These are phyloP conservation scores for Aspergillus baeticus DNA, from an alignment of 495 filamentous ascomycete species.

Conservation along the genomic window DNA sequence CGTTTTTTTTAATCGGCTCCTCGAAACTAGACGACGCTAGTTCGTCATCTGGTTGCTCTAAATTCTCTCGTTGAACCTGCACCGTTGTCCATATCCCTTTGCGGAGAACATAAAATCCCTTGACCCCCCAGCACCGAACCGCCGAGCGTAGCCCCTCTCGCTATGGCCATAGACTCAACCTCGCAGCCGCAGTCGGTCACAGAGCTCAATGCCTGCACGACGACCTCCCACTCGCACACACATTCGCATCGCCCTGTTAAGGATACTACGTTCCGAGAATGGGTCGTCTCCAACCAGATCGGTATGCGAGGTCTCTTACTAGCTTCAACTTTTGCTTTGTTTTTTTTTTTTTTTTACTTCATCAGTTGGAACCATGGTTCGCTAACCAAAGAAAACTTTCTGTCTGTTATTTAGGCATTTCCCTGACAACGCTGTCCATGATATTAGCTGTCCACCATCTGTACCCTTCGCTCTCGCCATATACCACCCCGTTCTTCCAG, in stretches of 20 bases:
- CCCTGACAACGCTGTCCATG: slow-evolving; percentile 73
- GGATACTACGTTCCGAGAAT: slow-evolving; percentile 50
- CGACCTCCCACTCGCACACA: slow-evolving; percentile 18
- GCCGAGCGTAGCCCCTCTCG: slow-evolving; percentile 9
- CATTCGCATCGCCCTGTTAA: slow-evolving; percentile 32
- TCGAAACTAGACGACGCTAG: not conserved
- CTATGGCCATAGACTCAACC: slow-evolving; percentile 39
- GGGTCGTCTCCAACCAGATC: slow-evolving; percentile 53
- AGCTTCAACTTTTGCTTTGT: not conserved
- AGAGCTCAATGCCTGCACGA: slow-evolving; percentile 46
- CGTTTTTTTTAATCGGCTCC: not conserved
- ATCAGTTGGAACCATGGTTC: not conserved
- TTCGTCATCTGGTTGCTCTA: not conserved
- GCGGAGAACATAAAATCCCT: slow-evolving; percentile 16
- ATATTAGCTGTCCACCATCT: slow-evolving; percentile 74
- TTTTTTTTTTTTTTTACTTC: not conserved
- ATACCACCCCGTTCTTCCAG: slow-evolving; percentile 80
- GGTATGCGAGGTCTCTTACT: slow-evolving; percentile 33
- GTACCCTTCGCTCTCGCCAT: slow-evolving; percentile 73
- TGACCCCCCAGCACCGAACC: slow-evolving; percentile 18
- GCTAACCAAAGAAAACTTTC: slow-evolving; percentile 20
- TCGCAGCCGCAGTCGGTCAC: slow-evolving; percentile 28
- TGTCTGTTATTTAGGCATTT: slow-evolving; percentile 62
- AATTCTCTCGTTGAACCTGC: slow-evolving; percentile 4
- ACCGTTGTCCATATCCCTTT: slow-evolving; percentile 21